Base-by-base conservation (phyloP, 1,284 basidiomycete species). In the Grifola frondosa region DNA sequence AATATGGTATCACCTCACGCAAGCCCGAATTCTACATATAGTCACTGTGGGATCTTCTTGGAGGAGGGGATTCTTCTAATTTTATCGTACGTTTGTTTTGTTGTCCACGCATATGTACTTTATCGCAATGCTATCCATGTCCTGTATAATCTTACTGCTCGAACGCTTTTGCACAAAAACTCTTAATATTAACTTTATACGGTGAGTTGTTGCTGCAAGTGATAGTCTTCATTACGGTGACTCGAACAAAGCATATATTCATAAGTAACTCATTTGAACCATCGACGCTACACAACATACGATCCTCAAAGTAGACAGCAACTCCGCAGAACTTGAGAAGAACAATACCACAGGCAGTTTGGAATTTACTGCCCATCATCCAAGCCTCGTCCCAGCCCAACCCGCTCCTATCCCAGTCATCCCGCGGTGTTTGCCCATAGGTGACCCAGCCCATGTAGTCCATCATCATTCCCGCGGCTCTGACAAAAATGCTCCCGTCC, bases 1-100 rank as follows among this genome's bases (percentile, higher is more conserved):
- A 99, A 66, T 97, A 98, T 61, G 96, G 97, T 6, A 93, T 97
- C 57, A 94, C 88, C 56, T 80, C 91, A n/a, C 84, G 88, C 62
- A 94, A 94, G 60, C 90, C 92, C 15, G 92, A 95, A 52, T 96
- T 88, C 65, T 91, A 87, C 65, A 73, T 90, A 66, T 91, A 65
- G 65, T 26, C 20, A 22, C 24, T 34, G 33, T 38, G 28, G 28
- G 20, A 30, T 20, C n/a, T 16, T 19, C 22, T 29, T 35, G 23
- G 23, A 16, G 41, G 37, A 30, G 31, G 22, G 49, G 47, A 49
- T 45, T 24, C 35, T 48, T 48, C 44, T 50, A 50, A 38, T 35
- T 37, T 46, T 36, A 28, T 31, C 37, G 33, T 47, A 22, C 19
- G n/a, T 30, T 32, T 45, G 19, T 40, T 16, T 30, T 42, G 40